A percentile compares a stretch with the other conserved stretches of the same genome.
These are phyloP conservation scores for Saccharomyces hybrid DNA, from an alignment of 1,139 yeast species.

Conservation along the genomic window DNA sequence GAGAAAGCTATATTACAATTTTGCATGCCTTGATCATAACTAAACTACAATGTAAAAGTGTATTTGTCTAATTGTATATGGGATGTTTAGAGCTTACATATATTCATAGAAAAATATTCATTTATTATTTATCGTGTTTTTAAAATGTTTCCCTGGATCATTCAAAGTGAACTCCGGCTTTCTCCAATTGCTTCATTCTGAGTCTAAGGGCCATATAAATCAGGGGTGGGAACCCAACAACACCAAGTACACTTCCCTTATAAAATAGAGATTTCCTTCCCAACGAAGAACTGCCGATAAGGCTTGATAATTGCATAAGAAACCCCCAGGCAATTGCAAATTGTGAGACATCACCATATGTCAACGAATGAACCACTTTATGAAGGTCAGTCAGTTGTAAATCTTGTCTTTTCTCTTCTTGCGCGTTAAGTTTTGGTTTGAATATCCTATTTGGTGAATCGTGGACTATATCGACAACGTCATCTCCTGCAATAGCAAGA, in stretches of 20 bases:
- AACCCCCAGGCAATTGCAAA: slow-evolving; percentile 18
- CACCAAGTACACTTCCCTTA: slow-evolving; percentile 13
- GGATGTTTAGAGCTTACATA: background rate
- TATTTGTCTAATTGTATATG: background rate
- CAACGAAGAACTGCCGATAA: slow-evolving; percentile 2
- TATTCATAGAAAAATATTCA: background rate
- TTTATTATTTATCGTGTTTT: background rate
- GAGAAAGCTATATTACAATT: slow-evolving; percentile 16
- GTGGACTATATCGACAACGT: slow-evolving; percentile 10
- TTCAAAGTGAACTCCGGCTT: slow-evolving; percentile 11
- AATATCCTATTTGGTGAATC: slow-evolving; percentile 14
- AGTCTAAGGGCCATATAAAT: slow-evolving; percentile 9
- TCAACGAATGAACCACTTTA: slow-evolving; percentile 12
- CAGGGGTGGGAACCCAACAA: slow-evolving; percentile 15
- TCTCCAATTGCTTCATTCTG: slow-evolving; percentile 8
- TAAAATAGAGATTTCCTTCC: background rate
- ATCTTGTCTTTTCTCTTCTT: slow-evolving; percentile 7
- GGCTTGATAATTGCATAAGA: slow-evolving; percentile 16
- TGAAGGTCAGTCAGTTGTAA: slow-evolving; percentile 3
- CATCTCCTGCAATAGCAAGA: background rate
- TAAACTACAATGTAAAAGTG: background rate
- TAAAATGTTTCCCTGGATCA: background rate
- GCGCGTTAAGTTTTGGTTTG: slow-evolving; percentile 8
- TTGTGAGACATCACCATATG: slow-evolving; percentile 17
- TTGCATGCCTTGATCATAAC: background rate